Percentiles rank a stretch among this genome's conserved stretches.
Evolutionary conservation across 2,329 filamentous ascomycete genomes (phyloP).

Genomic region (Ceratocystis smalleyi): DNA sequence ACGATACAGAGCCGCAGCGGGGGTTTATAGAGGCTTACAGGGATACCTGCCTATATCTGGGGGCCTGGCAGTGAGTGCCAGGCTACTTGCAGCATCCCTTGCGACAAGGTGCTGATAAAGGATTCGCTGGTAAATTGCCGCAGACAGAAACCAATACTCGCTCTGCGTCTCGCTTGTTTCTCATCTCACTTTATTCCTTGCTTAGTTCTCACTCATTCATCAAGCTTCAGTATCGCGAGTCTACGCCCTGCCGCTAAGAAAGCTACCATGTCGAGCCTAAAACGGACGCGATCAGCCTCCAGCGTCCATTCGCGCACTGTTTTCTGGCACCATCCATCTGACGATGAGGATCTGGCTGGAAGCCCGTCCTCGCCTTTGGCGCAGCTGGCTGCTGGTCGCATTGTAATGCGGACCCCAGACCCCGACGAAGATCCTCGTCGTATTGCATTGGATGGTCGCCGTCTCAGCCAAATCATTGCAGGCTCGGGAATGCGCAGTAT

Average conservation of each 20-base stretch:
- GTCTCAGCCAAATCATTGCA: conserved; percentile 42
- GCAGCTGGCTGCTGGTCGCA: conserved; percentile 6
- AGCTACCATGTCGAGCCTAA: conserved; percentile 24
- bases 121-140: not conserved
- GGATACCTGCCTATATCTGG: too few species aligned
- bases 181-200: not conserved
- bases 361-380: conserved; percentile 12
- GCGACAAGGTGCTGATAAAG: not conserved
- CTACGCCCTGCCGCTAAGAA: not conserved
- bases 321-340: conserved; percentile 12
- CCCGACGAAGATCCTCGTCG: conserved; percentile 32
- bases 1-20: not conserved
- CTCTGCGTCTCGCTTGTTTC: not conserved
- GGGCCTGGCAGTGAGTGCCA: not conserved
- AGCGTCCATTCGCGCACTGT: conserved; percentile 19
- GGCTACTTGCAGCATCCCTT: not conserved
- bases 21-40: not conserved
- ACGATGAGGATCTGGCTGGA: conserved; percentile 17
- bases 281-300: conserved; percentile 27
- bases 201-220: not conserved
- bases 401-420: conserved; percentile 17
- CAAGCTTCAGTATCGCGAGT: not conserved
- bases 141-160: not conserved
- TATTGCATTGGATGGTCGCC: conserved; percentile 39
- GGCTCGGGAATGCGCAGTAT: conserved; percentile 66